Evolutionary conservation across 495 filamentous ascomycete genomes (phyloP).

Genomic region (Collariella sp.): DNA sequence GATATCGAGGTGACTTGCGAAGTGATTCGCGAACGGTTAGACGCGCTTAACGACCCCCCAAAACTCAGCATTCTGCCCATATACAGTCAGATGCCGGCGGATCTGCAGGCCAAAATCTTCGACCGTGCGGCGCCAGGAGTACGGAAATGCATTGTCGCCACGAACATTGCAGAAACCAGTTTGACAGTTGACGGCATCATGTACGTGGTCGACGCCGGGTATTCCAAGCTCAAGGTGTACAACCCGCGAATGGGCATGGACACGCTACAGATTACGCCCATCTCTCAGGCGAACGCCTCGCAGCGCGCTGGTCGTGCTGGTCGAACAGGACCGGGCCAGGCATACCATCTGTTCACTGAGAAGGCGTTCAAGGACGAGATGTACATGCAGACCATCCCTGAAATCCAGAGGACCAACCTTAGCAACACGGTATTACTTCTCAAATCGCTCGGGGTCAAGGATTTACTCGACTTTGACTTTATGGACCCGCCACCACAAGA

Average conservation of each 20-base stretch:
- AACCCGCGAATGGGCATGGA: slow-evolving; percentile 99
- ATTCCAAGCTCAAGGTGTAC: slow-evolving; percentile 96
- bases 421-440: slow-evolving; percentile 89
- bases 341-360: slow-evolving; percentile 91
- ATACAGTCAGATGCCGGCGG: slow-evolving; percentile 98
- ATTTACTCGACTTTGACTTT: slow-evolving; percentile 95
- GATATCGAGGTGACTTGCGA: slow-evolving; percentile 98
- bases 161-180: slow-evolving; percentile 97
- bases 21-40: slow-evolving; percentile 78
- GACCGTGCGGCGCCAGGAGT: slow-evolving; percentile 84
- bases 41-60: slow-evolving; percentile 85
- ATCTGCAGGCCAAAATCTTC: slow-evolving; percentile 96
- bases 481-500: slow-evolving; percentile 99
- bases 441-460: slow-evolving; percentile 89
- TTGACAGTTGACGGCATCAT: slow-evolving; percentile 98
- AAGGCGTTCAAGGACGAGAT: slow-evolving; percentile 92
- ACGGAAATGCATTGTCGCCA: slow-evolving; percentile 95
- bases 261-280: slow-evolving; percentile 94
- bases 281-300: slow-evolving; percentile 91
- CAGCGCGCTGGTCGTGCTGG: slow-evolving; percentile 93
- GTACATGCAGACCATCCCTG: slow-evolving; percentile 95
- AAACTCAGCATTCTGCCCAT: slow-evolving; percentile 94
- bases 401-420: slow-evolving; percentile 95
- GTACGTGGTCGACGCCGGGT: slow-evolving; percentile 96
- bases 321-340: slow-evolving; percentile 90